Evolutionary conservation across 2,329 filamentous ascomycete genomes (phyloP), one percentile per base, ranked within the genome.

Genomic region (Alternaria conjuncta): DNA sequence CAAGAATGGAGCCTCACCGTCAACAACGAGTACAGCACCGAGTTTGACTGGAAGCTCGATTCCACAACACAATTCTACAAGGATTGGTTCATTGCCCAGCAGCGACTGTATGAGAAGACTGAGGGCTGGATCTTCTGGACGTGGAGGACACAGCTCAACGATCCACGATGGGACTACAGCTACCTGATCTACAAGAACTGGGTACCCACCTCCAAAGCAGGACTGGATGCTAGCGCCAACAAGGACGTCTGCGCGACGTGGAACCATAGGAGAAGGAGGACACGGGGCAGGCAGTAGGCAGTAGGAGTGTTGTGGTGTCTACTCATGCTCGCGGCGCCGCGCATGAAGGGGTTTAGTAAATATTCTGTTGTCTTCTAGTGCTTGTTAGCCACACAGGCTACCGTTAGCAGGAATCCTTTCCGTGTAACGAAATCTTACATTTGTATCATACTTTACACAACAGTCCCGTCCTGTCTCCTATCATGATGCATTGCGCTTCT

Each of bases 41-140:
- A 80, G 43, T 88, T 84, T 80, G 71, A 82, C 71, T 76, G 72
- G 57, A 53, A 56, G 8, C 59, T 55, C 1, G 21, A 64, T 4
- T 74, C 73, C 7, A 80, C 82, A 23, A 66, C 72, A 47, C 77
- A 75, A 1, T 90, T 88, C 75, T 90, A 90, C 72, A 76, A 70
- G 47, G 77, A 82, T 50, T 90, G 84, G 82, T 90, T 86, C 73
- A 83, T 84, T 0, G 87, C 87, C 0, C 87, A 89, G 75, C 82
- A 84, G 0, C 79, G 82, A 44, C 77, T 83, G 0, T 89, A 88
- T 70, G 87, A 90, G 77, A 82, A 81, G 57, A 78, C 81, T 7
- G 80, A 80, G 11, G 86, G 87, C 0, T 89, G 86, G 87, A 75
- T 87, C 6, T 89, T 88, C 70, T 90, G 88, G 87, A 83, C 83